Percentiles rank a stretch among this genome's conserved stretches.
Evolutionary conservation across 2,329 filamentous ascomycete genomes (phyloP).

Genomic region (Penicillium sp.): DNA sequence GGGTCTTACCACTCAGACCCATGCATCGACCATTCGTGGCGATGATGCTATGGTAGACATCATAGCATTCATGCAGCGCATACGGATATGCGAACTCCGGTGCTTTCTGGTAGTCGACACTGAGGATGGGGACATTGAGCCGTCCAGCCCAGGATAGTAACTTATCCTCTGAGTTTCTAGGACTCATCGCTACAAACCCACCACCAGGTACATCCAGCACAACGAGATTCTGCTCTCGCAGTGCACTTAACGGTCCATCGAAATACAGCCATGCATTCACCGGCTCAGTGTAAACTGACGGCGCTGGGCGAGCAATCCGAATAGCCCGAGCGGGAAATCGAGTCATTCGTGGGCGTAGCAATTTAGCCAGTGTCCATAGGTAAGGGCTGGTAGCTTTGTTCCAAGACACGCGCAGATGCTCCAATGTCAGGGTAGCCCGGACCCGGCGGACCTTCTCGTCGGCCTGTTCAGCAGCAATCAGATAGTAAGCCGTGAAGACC

Average conservation of each 20-base stretch:
- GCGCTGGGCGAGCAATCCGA: slow-evolving; percentile 74
- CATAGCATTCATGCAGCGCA: slow-evolving; percentile 82
- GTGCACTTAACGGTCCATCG: slow-evolving; percentile 76
- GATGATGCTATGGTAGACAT: slow-evolving; percentile 75
- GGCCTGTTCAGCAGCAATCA: slow-evolving; percentile 87
- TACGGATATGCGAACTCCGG: slow-evolving; percentile 84
- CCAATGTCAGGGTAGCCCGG: slow-evolving; percentile 78
- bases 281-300: slow-evolving; percentile 79
- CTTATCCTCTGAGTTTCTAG: slow-evolving; percentile 91
- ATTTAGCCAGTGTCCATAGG: slow-evolving; percentile 66
- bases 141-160: slow-evolving; percentile 88
- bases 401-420: slow-evolving; percentile 90
- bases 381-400: slow-evolving; percentile 92
- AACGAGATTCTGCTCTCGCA: slow-evolving; percentile 73
- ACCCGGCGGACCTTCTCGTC: slow-evolving; percentile 96
- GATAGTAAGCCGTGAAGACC: slow-evolving; percentile 83
- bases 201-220: slow-evolving; percentile 90
- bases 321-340: slow-evolving; percentile 78
- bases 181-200: slow-evolving; percentile 95
- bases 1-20: slow-evolving; percentile 65
- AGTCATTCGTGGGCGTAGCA: slow-evolving; percentile 76
- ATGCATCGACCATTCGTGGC: slow-evolving; percentile 71
- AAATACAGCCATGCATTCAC: slow-evolving; percentile 91
- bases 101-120: slow-evolving; percentile 85
- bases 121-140: slow-evolving; percentile 82